A percentile compares a stretch with the other conserved stretches of the same genome.
These are phyloP conservation scores for Flaveria brownii DNA, from an alignment of 129 eudicot species.

Conservation along the genomic window DNA sequence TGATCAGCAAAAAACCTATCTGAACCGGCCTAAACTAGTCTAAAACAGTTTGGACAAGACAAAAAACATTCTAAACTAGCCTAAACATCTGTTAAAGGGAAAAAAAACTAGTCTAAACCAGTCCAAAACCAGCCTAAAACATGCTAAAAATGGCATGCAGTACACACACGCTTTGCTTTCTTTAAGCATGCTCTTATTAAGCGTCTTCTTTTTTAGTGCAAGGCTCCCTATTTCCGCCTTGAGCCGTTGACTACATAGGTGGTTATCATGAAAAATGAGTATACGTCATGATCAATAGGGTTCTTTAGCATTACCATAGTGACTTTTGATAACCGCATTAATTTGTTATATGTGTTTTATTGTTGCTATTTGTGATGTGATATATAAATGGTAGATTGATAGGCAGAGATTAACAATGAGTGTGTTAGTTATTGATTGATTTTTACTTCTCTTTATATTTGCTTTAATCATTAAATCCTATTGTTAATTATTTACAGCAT, in stretches of 20 bases:
- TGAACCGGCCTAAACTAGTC: too few relatives aligned
- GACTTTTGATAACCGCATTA: constrained; percentile 5
- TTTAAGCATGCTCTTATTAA: too few relatives aligned
- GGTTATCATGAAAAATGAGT: not conserved
- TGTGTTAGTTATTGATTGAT: not conserved
- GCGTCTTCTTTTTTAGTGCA: too few relatives aligned
- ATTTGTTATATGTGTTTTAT: not conserved
- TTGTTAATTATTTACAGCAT: constrained; percentile 55
- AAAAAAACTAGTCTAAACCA: too few relatives aligned
- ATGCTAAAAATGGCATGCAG: too few relatives aligned
- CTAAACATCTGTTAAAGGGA: too few relatives aligned
- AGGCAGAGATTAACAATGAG: not conserved
- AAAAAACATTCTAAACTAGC: too few relatives aligned
- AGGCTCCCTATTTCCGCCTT: too few relatives aligned
- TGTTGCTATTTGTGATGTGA: not conserved
- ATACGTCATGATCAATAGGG: not conserved
- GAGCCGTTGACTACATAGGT: not conserved
- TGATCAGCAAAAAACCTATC: too few relatives aligned
- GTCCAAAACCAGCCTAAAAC: too few relatives aligned
- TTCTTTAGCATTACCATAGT: not conserved
- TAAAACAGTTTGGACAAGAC: too few relatives aligned
- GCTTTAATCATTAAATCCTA: not conserved
- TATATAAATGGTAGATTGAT: not conserved
- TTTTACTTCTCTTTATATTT: not conserved
- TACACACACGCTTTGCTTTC: too few relatives aligned